Evolutionary conservation across 2,329 filamentous ascomycete genomes (phyloP).

Genomic region (Hymenoscyphus fraxineus): DNA sequence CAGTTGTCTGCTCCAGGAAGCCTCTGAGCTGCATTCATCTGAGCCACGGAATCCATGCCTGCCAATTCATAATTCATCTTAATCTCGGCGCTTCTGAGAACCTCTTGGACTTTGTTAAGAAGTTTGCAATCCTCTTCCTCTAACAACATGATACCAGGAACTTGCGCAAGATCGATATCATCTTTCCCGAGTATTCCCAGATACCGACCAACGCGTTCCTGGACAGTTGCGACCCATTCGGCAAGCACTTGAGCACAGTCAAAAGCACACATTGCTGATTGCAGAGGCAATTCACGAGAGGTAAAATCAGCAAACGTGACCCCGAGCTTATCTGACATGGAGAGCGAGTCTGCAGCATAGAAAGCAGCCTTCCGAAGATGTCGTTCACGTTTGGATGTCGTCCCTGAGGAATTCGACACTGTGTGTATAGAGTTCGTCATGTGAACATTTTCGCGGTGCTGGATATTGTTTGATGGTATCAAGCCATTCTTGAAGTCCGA

Average conservation of each 20-base stretch:
- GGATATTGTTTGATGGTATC: conserved; percentile 25
- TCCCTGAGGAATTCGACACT: conserved; percentile 33
- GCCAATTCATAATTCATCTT: conserved; percentile 67
- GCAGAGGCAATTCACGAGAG: conserved; percentile 80
- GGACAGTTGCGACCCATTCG: conserved; percentile 89
- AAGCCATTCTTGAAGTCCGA: conserved; percentile 34
- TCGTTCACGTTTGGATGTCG: conserved; percentile 71
- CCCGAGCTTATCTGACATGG: conserved; percentile 81
- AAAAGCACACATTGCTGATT: conserved; percentile 87
- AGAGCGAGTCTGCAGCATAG: conserved; percentile 87
- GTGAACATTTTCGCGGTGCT: conserved; percentile 30
- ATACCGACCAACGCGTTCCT: conserved; percentile 89
- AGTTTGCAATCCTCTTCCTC: conserved; percentile 90
- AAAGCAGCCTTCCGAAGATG: conserved; percentile 92
- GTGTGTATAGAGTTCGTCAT: conserved; percentile 22
- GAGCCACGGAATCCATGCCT: conserved; percentile 49
- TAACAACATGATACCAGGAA: conserved; percentile 83
- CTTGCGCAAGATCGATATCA: conserved; percentile 71
- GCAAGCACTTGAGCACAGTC: conserved; percentile 92
- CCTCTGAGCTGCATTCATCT: conserved; percentile 46
- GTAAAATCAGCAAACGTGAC: conserved; percentile 81
- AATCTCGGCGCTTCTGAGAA: conserved; percentile 70
- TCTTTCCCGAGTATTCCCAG: conserved; percentile 83
- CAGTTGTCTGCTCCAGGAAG: conserved; percentile 58
- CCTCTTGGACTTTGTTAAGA: conserved; percentile 74